Evolutionary conservation across 176 grass and related monocot genomes (phyloP), one percentile per base, ranked within the genome.

Genomic region (Phoenix roebelenii): DNA sequence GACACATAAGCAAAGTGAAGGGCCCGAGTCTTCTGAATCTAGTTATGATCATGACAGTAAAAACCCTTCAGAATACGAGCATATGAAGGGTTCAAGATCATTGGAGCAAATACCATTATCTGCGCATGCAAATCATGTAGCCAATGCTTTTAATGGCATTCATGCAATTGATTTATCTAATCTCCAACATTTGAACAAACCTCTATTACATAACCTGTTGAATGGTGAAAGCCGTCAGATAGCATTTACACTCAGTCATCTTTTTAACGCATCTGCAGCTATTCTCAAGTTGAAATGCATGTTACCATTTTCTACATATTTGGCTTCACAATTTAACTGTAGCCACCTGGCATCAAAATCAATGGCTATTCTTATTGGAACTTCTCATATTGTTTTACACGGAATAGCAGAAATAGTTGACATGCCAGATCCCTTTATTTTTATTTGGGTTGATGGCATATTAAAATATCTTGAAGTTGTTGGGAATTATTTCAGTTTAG

Each of bases 381-480:
- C 74, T 77, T 83, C 81, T 79, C 79, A 83, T 65, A 22, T 77
- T 9, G 55, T 83, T 55, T 80, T 91, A 49, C 69, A 88, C 26
- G 89, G 82, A 85, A 52, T 97, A 66, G 81, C 84, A 65, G 84
- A 85, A 57, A 83, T 76, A 79, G 66, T 59, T 54, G 69, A 57
- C 59, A 80, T 54, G 69, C 84, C 81, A 57, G 60, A 74, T 28
- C 70, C 77, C 72, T 88, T 70, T 74, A 72, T 70, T 51, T 80
- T 97, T 82, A 70, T 74, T 68, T 97, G 93, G 81, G 66, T 85
- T 66, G 87, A 97, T 54, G 87, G 93, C 12, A 61, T 76, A 76
- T 88, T 97, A 71, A 81, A 65, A 52, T 97, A 91, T 72, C 72
- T 97, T 66, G 78, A 81, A 85, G 78, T 85, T 57, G 59, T 91